Percentiles rank a stretch among this genome's conserved stretches.
phyloP scores from a whole-genome alignment of 2,329 filamentous ascomycete species.

The Calonectria naviculata region DNA sequence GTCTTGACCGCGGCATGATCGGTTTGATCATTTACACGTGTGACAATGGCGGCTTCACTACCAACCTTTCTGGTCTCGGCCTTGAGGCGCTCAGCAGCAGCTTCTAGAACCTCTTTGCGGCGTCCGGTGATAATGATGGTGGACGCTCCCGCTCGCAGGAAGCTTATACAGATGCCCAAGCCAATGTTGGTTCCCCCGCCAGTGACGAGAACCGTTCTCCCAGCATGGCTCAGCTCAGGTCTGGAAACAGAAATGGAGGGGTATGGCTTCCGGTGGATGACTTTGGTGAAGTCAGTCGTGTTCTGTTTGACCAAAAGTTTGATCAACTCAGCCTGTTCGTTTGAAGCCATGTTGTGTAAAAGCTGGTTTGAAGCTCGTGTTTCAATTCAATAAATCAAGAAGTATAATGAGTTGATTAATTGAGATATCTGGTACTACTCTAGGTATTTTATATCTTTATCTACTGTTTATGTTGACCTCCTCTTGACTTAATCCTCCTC shows the following conservation, averaged over 20 bases:
- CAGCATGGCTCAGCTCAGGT: conserved; percentile 52
- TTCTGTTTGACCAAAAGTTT: conserved; percentile 9
- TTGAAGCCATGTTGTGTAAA: background rate
- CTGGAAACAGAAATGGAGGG: conserved; percentile 48
- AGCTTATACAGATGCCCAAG: conserved; percentile 70
- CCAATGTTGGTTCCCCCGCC: conserved; percentile 74
- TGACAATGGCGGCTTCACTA: conserved; percentile 22
- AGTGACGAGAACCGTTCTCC: conserved; percentile 71
- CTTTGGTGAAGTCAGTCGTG: conserved; percentile 14
- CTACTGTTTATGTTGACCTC: background rate
- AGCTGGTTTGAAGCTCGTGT: background rate
- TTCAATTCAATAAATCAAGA: background rate
- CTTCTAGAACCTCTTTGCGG: conserved; percentile 31
- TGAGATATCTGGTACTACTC: background rate
- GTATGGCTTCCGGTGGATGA: conserved; percentile 47
- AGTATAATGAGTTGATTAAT: background rate
- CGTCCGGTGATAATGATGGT: conserved; percentile 54
- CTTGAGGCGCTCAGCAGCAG: conserved; percentile 28
- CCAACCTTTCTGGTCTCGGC: conserved; percentile 26
- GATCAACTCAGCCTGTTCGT: background rate
- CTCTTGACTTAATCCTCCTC: background rate
- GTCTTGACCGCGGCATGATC: conserved; percentile 28
- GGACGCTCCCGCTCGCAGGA: conserved; percentile 50
- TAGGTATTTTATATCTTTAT: background rate
- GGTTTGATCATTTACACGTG: conserved; percentile 38